Evolutionary conservation across 108 stramenopile genomes (phyloP).

Genomic region (Pseudonitzschia multiseries): DNA sequence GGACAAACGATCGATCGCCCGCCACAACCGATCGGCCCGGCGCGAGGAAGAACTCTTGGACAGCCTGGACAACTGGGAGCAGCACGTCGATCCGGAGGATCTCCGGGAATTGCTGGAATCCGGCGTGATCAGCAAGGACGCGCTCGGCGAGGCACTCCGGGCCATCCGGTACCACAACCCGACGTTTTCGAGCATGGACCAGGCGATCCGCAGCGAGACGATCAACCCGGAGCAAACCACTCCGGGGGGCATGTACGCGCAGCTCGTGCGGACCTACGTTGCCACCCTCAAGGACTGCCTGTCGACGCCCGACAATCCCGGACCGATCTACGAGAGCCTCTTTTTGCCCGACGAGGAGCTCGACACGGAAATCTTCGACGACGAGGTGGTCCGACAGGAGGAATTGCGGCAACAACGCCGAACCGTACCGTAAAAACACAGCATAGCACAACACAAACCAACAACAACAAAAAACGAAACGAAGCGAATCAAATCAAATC

Average conservation of each 20-base stretch:
- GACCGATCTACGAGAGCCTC: slow-evolving; percentile 65
- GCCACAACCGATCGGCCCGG: slow-evolving; percentile 56
- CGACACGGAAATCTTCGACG: slow-evolving; percentile 65
- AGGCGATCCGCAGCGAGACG: slow-evolving; percentile 63
- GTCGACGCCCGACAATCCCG: slow-evolving; percentile 55
- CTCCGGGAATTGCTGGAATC: slow-evolving; percentile 52
- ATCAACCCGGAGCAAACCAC: slow-evolving; percentile 47
- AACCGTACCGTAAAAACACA: slow-evolving; percentile 20
- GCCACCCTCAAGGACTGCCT: slow-evolving; percentile 44
- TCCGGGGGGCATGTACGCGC: slow-evolving; percentile 51
- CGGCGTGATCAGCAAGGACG: slow-evolving; percentile 58
- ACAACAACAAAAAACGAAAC: too few species aligned
- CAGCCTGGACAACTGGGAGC: slow-evolving; percentile 76
- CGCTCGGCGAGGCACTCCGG: slow-evolving; percentile 65
- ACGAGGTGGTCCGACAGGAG: slow-evolving; percentile 52
- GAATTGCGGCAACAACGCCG: slow-evolving; percentile 18
- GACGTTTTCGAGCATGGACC: slow-evolving; percentile 70
- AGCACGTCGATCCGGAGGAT: slow-evolving; percentile 75
- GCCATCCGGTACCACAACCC: slow-evolving; percentile 70
- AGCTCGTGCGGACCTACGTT: slow-evolving; percentile 44
- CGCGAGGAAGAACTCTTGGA: slow-evolving; percentile 65
- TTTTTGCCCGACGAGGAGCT: slow-evolving; percentile 63
- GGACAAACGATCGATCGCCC: slow-evolving; percentile 12
- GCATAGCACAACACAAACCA: too few species aligned
- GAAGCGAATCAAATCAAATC: too few species aligned